A percentile compares a stretch with the other conserved stretches of the same genome.
phyloP scores from a whole-genome alignment of 768 basidiomycete genomes.

The Suillus hirtellus region DNA sequence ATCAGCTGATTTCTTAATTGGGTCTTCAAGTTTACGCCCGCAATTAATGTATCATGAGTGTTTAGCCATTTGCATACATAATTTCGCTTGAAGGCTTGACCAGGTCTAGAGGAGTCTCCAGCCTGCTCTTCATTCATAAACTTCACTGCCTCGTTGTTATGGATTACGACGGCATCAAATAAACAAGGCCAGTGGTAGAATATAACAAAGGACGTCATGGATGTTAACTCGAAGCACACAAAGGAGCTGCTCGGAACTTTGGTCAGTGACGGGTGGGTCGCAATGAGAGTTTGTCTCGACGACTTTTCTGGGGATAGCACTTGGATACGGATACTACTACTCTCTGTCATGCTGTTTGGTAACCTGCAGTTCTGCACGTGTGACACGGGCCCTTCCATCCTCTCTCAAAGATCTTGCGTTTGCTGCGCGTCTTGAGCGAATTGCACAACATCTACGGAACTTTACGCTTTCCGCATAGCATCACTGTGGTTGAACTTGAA shows the following conservation, averaged over 20 bases:
- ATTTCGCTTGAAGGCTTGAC: no score
- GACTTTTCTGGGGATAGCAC: not conserved
- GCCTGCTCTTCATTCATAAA: not conserved
- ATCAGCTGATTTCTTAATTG: not conserved
- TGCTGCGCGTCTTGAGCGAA: not conserved
- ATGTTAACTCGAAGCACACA: conserved; percentile 42
- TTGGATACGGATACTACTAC: no score
- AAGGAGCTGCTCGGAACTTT: conserved; percentile 64
- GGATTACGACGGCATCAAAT: conserved; percentile 40
- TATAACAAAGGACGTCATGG: conserved; percentile 70
- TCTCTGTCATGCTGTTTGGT: not conserved
- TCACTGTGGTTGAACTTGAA: not conserved
- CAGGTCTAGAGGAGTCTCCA: not conserved
- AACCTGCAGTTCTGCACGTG: not conserved
- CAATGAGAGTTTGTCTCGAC: conserved; percentile 16
- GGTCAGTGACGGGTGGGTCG: conserved; percentile 47
- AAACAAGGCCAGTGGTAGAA: conserved; percentile 85
- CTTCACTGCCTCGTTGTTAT: not conserved
- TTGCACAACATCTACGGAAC: not conserved
- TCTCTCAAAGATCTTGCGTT: not conserved
- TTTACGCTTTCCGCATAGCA: not conserved
- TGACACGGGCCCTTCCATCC: not conserved
- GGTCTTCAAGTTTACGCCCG: not conserved
- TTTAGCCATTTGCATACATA: not conserved
- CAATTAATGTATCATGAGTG: no score